Conservation (phyloP, 176 grass and related monocot species). For the barley (Hordeum vulgare) region MorexV3_pseudomolecules_assembly NC_058520.1:425219538-425220037, state of each 20-base stretch:
- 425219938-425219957: neutral
- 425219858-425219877: neutral
- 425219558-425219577: neutral
- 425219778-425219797: slow-evolving; percentile 67
- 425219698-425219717: slow-evolving; percentile 62
- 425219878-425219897: neutral
- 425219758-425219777: slow-evolving; percentile 84
- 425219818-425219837: neutral
- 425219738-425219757: slow-evolving; percentile 90
- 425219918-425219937: slow-evolving; percentile 10
- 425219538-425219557: neutral
- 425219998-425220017: slow-evolving; percentile 54
- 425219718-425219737: slow-evolving; percentile 90
- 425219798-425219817: slow-evolving; percentile 2
- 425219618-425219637: neutral
- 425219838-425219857: neutral
- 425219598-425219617: neutral
- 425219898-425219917: neutral
- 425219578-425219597: neutral
- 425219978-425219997: neutral
- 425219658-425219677: neutral
- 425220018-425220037: slow-evolving; percentile 89
- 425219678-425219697: slow-evolving; percentile 49
- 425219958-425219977: neutral
- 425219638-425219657: neutral